Evolutionary conservation across 2,329 filamentous ascomycete genomes (phyloP), one percentile per base, ranked within the genome.

Genomic region (Aspergillus sp.): DNA sequence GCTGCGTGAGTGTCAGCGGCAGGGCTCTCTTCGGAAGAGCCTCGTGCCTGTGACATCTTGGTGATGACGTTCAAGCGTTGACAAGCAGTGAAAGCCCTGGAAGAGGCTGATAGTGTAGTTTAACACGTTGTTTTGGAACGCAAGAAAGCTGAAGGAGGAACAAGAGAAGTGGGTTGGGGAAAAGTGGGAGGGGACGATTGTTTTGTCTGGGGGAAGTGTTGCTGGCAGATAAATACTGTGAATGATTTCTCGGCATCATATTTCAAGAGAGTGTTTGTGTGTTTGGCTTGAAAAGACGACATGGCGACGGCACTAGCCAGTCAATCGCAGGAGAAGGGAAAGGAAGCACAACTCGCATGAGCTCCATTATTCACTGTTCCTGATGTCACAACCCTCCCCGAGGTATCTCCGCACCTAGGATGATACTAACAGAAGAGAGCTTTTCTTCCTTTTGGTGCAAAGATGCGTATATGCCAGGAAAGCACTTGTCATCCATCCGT

Each of bases 261-360:
- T 12, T 13, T n/a, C 24, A 32, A 32, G 44, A 59, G 32, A 47
- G 36, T 24, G 20, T 47, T 56, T 60, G 59, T 52, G 34, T 56
- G 43, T n/a, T 48, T 17, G 12, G 11, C 20, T 24, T 32, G n/a
- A 32, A 5, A 17, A 34, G 9, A 20, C 26, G 24, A 26, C 9
- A 30, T 30, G 26, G 26, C 26, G 26, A 30, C 26, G 26, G 8
- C 26, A 30, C 26, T 30, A 36, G 34, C 34, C 15, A 36, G 34
- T 36, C 15, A 36, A 13, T 36, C 4, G 15, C 9, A 7, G 15
- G 12, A 36, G 12, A n/a, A 15, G 34, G n/a, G 34, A 36, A 15
- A 13, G 9, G 32, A 36, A 12, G 11, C 32, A 36, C 13, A 36
- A 13, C 12, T 36, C 6, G 34, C 15, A n/a, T n/a, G 15, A 36